These are phyloP conservation scores for Venturia oleaginea DNA, from an alignment of 2,329 filamentous ascomycete genomes.

Conservation along the genomic window DNA sequence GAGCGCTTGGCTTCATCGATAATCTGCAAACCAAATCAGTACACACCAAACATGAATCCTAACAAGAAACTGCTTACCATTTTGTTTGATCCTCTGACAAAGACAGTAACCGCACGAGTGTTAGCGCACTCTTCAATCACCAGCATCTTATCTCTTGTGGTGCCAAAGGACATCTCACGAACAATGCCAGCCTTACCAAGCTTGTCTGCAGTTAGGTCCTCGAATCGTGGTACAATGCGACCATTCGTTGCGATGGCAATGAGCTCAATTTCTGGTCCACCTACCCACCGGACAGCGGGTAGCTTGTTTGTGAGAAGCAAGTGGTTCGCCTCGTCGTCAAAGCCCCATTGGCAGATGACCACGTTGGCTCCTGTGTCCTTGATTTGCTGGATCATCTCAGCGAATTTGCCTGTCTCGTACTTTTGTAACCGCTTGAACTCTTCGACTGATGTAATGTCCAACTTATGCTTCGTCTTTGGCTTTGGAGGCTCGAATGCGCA, in stretches of 20 bases:
- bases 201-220: slow-evolving; percentile 86
- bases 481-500: slow-evolving; percentile 98
- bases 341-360: slow-evolving; percentile 98
- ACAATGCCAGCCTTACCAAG: slow-evolving; percentile 84
- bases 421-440: slow-evolving; percentile 97
- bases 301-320: slow-evolving; percentile 91
- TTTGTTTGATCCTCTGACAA: slow-evolving; percentile 97
- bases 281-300: slow-evolving; percentile 94
- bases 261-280: slow-evolving; percentile 93
- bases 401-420: slow-evolving; percentile 93
- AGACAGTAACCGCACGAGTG: slow-evolving; percentile 89
- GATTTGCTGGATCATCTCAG: slow-evolving; percentile 97
- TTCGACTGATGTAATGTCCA: slow-evolving; percentile 93
- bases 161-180: slow-evolving; percentile 92
- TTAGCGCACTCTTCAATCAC: slow-evolving; percentile 99
- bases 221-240: slow-evolving; percentile 92
- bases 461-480: slow-evolving; percentile 99
- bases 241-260: slow-evolving; percentile 98
- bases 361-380: slow-evolving; percentile 96
- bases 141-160: slow-evolving; percentile 97
- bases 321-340: slow-evolving; percentile 98
- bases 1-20: slow-evolving; percentile 98
- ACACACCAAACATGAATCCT: background rate
- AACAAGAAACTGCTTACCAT: slow-evolving; percentile 53
- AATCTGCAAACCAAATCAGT: slow-evolving; percentile 49